Evolutionary conservation across 108 stramenopile genomes (phyloP).

Genomic region (Cyclotella baltica): DNA sequence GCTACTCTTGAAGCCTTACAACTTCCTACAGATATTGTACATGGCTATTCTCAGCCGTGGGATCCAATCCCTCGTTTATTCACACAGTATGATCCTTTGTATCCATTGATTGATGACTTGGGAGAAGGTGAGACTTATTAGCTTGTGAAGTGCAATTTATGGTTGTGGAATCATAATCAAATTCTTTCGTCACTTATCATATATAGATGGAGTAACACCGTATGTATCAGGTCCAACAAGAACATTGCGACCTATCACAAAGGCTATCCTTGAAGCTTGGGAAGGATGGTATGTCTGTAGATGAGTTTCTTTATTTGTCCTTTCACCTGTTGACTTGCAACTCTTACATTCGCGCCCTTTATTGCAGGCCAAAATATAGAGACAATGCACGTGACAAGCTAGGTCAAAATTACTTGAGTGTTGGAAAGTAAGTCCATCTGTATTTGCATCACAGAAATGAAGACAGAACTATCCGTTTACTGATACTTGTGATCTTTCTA

Average conservation of each 20-base stretch:
- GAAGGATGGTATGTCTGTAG: constrained; percentile 70
- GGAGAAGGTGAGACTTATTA: constrained; percentile 40
- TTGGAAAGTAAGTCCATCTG: constrained; percentile 43
- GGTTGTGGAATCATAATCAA: not conserved
- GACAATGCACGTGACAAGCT: constrained; percentile 58
- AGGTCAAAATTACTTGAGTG: constrained; percentile 60
- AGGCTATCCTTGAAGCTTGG: constrained; percentile 74
- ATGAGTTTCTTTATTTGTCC: not conserved
- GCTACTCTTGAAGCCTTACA: constrained; percentile 64
- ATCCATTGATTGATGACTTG: constrained; percentile 87
- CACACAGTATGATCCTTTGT: constrained; percentile 71
- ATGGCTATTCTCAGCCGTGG: constrained; percentile 82
- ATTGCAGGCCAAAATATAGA: constrained; percentile 66
- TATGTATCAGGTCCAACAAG: constrained; percentile 79
- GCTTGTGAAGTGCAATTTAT: not conserved
- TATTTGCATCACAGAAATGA: not conserved
- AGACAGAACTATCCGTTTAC: not conserved
- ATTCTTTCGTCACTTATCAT: not conserved
- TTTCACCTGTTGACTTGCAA: not conserved
- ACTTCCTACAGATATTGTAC: constrained; percentile 66
- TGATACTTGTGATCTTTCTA: too few species aligned
- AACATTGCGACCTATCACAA: constrained; percentile 73
- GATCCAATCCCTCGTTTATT: constrained; percentile 85
- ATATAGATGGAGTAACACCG: constrained; percentile 68
- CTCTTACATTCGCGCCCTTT: not conserved